A percentile compares a stretch with the other conserved stretches of the same genome.
Evolutionary conservation across 352 stramenopile genomes (phyloP).

Genomic region (Saprolegnia parasitica): DNA sequence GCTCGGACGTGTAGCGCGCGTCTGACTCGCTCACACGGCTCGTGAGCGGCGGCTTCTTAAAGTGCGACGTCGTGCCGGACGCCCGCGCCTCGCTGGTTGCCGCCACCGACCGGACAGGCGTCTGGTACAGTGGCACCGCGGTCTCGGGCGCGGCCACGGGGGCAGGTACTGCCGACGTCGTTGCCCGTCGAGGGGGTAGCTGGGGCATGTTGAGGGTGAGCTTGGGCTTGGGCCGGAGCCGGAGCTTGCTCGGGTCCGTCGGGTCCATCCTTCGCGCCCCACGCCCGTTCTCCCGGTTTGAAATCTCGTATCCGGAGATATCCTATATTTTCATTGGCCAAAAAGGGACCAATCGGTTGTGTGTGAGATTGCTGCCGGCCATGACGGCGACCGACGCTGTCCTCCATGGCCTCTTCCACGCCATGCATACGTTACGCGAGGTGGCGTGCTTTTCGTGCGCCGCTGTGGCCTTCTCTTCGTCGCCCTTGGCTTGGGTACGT

Average conservation of each 20-base stretch:
- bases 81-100: background rate
- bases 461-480: too few relatives aligned
- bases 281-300: too few relatives aligned
- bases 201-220: conserved; percentile 23
- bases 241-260: background rate
- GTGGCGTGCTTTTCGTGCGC: too few relatives aligned
- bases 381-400: too few relatives aligned
- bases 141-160: background rate
- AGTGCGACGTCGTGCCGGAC: background rate
- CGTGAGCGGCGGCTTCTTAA: conserved; percentile 22
- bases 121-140: background rate
- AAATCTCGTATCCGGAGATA: too few relatives aligned
- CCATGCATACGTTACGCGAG: too few relatives aligned
- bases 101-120: conserved; percentile 4
- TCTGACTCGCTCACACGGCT: background rate
- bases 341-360: too few relatives aligned
- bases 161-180: background rate
- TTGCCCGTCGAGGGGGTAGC: conserved; percentile 18
- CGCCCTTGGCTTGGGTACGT: too few relatives aligned
- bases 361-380: too few relatives aligned
- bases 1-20: background rate
- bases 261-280: too few relatives aligned
- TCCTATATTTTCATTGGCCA: too few relatives aligned
- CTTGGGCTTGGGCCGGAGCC: conserved; percentile 18
- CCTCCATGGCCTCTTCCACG: too few relatives aligned